Percentiles rank a stretch among this genome's conserved stretches.
Conservation (phyloP, 129 eudicot genomes). For the Gnaphalium uliginosum region DNA sequence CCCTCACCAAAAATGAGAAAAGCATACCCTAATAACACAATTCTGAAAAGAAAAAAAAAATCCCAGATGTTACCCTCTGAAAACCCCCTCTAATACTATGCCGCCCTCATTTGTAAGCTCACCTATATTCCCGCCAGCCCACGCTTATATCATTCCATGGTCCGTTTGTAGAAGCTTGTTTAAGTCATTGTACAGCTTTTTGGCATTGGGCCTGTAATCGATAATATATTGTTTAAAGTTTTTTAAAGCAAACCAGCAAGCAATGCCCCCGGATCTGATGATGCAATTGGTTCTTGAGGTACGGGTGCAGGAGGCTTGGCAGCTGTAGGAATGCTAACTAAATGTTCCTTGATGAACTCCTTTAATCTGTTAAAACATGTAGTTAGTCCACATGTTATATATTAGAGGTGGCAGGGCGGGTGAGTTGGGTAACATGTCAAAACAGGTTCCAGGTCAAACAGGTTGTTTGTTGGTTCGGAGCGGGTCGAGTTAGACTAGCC, state of each 20-base stretch:
- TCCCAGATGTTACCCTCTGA: constrained; percentile 40
- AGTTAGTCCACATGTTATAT: not conserved
- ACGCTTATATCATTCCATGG: constrained; percentile 34
- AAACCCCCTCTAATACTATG: constrained; percentile 38
- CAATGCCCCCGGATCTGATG: constrained; percentile 88
- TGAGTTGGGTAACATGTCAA: not conserved
- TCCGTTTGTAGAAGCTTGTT: constrained; percentile 32
- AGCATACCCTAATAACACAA: constrained; percentile 43
- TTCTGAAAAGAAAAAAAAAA: constrained; percentile 28
- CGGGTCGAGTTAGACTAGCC: not conserved
- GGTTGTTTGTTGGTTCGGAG: not conserved
- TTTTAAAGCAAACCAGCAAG: constrained; percentile 86
- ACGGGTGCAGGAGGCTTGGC: constrained; percentile 51
- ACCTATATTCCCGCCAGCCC: constrained; percentile 60
- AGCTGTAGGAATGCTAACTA: constrained; percentile 64
- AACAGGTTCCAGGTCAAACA: not conserved
- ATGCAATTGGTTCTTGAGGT: constrained; percentile 45
- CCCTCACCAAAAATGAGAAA: constrained; percentile 43
- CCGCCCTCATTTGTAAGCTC: constrained; percentile 36
- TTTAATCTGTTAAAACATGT: constrained; percentile 57
- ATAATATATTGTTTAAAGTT: constrained; percentile 3
- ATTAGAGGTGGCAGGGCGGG: too few relatives aligned
- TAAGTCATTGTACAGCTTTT: constrained; percentile 40
- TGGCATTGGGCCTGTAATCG: constrained; percentile 21
- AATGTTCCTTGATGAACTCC: constrained; percentile 88